phyloP scores from a whole-genome alignment of 306 rosid genomes.

The Prosopis cineraria region DNA sequence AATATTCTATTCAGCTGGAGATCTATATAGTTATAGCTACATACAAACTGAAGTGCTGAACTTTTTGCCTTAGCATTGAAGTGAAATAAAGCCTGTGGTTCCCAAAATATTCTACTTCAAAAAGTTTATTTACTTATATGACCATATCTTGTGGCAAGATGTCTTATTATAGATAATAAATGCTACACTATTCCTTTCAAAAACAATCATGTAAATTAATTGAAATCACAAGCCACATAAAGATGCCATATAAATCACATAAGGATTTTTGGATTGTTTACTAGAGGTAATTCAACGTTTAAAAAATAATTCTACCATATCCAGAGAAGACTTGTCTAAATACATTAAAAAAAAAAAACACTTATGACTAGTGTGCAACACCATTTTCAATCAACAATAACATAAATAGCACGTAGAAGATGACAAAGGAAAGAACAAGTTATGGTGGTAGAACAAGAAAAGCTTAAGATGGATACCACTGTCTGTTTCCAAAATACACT shows the following conservation, averaged over 20 bases:
- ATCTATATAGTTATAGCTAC: neutral
- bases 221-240: constrained; percentile 17
- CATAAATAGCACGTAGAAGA: neutral
- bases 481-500: constrained; percentile 31
- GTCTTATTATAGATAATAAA: neutral
- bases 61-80: neutral
- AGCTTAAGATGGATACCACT: neutral
- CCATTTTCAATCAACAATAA: neutral
- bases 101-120: neutral
- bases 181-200: neutral
- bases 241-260: neutral
- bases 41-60: neutral
- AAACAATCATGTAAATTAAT: neutral
- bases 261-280: neutral
- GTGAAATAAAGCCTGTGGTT: constrained; percentile 7
- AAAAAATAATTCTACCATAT: constrained; percentile 1
- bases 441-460: neutral
- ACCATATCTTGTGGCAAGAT: neutral
- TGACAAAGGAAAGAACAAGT: constrained; percentile 15
- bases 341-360: constrained; percentile 11
- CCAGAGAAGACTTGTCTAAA: neutral
- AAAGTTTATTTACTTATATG: constrained; percentile 12
- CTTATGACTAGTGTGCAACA: neutral
- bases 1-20: neutral
- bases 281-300: neutral